Conservation (phyloP, 768 basidiomycete genomes). For the Suillus fuscotomentosus region DNA sequence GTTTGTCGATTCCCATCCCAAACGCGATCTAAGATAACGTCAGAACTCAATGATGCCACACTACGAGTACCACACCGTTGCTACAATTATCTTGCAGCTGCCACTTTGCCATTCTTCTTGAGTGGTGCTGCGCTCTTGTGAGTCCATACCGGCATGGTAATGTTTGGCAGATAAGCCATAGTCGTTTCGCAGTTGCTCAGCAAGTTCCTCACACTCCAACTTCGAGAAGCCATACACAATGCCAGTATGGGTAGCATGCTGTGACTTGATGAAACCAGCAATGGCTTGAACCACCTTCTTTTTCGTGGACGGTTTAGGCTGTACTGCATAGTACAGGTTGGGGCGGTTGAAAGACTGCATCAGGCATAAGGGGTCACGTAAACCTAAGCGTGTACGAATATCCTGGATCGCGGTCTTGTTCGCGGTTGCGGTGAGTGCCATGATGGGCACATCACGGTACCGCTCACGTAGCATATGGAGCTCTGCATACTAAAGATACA, state of each 20-base stretch:
- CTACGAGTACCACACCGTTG: slow-evolving; percentile 62
- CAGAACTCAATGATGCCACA: background rate
- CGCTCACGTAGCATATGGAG: slow-evolving; percentile 67
- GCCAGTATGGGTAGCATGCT: slow-evolving; percentile 62
- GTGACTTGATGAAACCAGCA: slow-evolving; percentile 59
- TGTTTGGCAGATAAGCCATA: slow-evolving; percentile 64
- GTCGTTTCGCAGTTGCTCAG: slow-evolving; percentile 59
- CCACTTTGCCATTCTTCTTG: slow-evolving; percentile 76
- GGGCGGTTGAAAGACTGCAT: slow-evolving; percentile 89
- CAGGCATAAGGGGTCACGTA: slow-evolving; percentile 56
- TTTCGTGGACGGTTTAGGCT: slow-evolving; percentile 43
- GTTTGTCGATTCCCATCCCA: slow-evolving; percentile 96
- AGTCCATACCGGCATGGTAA: slow-evolving; percentile 81
- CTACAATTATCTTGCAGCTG: slow-evolving; percentile 79
- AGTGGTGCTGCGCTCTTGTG: slow-evolving; percentile 57
- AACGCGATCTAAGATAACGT: slow-evolving; percentile 72
- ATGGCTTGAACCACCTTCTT: slow-evolving; percentile 57
- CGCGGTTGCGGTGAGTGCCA: slow-evolving; percentile 96
- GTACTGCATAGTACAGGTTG: slow-evolving; percentile 81
- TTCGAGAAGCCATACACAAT: slow-evolving; percentile 83
- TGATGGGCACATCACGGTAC: slow-evolving; percentile 83
- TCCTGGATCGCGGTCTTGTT: slow-evolving; percentile 75
- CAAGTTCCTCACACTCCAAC: slow-evolving; percentile 77
- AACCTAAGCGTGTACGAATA: slow-evolving; percentile 68
- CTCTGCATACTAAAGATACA: slow-evolving; percentile 54